Evolutionary conservation across 2,329 filamentous ascomycete genomes (phyloP).

Genomic region (Blastomyces gilchristii): DNA sequence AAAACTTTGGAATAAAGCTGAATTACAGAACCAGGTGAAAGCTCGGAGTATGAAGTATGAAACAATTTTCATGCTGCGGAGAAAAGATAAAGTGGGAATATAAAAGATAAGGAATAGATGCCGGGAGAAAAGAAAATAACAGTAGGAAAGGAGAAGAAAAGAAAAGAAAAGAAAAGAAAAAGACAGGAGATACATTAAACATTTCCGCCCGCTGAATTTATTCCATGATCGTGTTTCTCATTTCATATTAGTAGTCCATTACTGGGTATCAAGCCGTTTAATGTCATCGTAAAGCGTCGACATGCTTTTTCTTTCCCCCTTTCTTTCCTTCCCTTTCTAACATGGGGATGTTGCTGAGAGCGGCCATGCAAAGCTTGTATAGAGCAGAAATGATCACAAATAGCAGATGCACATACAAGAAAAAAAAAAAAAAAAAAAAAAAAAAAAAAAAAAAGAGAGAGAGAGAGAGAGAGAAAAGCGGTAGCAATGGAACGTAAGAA

Average conservation of each 20-base stretch:
- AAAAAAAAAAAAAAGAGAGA: too few species aligned
- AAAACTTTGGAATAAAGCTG: neutral
- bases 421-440: neutral
- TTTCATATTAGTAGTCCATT: neutral
- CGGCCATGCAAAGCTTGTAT: neutral
- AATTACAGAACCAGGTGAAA: neutral
- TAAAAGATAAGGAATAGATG: neutral
- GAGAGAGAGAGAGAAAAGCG: neutral
- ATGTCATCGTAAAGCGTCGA: neutral
- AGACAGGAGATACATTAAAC: neutral
- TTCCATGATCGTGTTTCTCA: constrained; percentile 1
- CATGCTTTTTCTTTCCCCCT: neutral
- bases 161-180: neutral
- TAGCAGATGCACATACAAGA: neutral
- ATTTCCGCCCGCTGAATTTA: neutral
- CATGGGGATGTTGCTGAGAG: too few species aligned
- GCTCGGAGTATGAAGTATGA: neutral
- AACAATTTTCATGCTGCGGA: neutral
- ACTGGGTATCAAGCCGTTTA: neutral
- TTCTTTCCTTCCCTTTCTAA: neutral
- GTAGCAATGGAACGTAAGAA: too few species aligned
- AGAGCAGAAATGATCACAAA: neutral
- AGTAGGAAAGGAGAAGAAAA: neutral
- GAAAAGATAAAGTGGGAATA: neutral
- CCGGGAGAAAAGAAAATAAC: neutral